Evolutionary conservation across 345 rosid species (phyloP), one percentile per base, ranked within the genome.

Genomic region (Gossypium rotundifolium): DNA sequence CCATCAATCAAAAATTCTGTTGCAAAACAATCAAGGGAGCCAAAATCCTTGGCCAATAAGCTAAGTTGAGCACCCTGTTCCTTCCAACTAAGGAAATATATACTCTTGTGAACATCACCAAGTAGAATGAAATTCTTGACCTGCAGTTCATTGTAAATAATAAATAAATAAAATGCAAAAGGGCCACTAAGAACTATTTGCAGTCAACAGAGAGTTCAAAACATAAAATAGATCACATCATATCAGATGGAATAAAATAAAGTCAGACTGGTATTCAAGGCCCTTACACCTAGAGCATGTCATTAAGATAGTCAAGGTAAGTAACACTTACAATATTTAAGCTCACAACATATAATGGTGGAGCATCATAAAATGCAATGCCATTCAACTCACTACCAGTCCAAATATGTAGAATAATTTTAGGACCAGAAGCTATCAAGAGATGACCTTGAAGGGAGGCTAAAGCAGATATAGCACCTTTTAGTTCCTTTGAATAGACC

Each of bases 1-100:
- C 99, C 98, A 83, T 95, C 99, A 79, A 95, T 95, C 83, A 95
- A 83, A 87, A 95, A 95, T 83, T 93, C 99, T 2, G 99, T 89
- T 61, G 99, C 95, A 57, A 87, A 81, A 85, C 97, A 93, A 86
- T 95, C 99, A 23, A 95, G 93, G 23, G 92, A 88, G 62, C 96
- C 95, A 53, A 91, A 95, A 85, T 95, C 99, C 84, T 95, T 95
- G 75, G 98, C 97, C 84, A 95, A 82, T 80, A 93, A 86, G 82
- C 66, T 90, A 73, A 95, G 97, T 78, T 93, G 98, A 79, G 99
- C 88, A 67, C 97, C 99, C 82, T 93, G 96, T 83, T 95, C 99
- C 82, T 91, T 95, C 99, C 99, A 95, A 80, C 85, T 91, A 76
- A 95, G 93, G 79, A 95, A 95, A 84, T 90, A 90, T 78, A 91